phyloP scores from a whole-genome alignment of 2,329 filamentous ascomycete species.

The Cercospora sp. region DNA sequence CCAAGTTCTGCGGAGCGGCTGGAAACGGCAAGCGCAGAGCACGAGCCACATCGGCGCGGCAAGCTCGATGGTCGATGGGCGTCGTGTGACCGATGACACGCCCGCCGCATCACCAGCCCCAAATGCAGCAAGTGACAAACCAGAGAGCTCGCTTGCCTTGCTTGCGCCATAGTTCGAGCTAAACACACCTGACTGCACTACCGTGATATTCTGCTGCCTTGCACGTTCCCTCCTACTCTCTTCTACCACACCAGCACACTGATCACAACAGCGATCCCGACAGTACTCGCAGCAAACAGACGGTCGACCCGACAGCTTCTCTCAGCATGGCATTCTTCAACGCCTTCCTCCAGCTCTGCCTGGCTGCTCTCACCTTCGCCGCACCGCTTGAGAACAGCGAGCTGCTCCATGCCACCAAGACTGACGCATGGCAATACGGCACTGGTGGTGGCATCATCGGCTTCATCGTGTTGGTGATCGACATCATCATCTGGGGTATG shows the following conservation, averaged over 20 bases:
- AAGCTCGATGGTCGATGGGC: not conserved
- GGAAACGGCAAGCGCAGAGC: not conserved
- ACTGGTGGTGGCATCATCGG: conserved; percentile 63
- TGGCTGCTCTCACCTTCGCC: conserved; percentile 53
- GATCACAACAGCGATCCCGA: not conserved
- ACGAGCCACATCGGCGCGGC: not conserved
- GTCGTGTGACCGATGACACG: conserved; percentile 2
- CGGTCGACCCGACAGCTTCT: not conserved
- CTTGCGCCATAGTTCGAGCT: not conserved
- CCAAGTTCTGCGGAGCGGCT: not conserved
- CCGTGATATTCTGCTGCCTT: conserved; percentile 4
- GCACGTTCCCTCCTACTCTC: not conserved
- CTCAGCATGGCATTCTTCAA: conserved; percentile 33
- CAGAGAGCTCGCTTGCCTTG: not conserved
- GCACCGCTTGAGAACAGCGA: conserved; percentile 39
- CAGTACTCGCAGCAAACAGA: not conserved
- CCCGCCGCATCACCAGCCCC: not conserved
- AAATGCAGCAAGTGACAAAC: not conserved
- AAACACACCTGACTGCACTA: not conserved
- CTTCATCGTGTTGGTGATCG: conserved; percentile 62
- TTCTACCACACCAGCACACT: not conserved
- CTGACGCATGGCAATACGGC: conserved; percentile 58
- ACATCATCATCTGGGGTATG: conserved; percentile 65
- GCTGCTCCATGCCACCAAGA: conserved; percentile 41
- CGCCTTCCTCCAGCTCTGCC: conserved; percentile 56